phyloP scores from a whole-genome alignment of 768 basidiomycete genomes.

The Rhizopogon vesiculosus region DNA sequence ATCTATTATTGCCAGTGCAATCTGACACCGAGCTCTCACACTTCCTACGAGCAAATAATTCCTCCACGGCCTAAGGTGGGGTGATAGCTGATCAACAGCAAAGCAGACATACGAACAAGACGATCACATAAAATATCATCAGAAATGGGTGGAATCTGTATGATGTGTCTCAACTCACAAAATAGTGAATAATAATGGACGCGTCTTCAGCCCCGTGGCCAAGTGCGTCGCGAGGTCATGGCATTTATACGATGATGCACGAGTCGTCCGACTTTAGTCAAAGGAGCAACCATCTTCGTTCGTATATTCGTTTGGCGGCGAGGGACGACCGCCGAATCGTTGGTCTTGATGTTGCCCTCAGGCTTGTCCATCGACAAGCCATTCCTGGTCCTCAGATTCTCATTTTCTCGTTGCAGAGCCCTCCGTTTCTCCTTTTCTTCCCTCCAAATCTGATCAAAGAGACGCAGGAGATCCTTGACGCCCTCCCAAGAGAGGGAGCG shows the following conservation, averaged over 20 bases:
- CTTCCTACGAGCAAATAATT: no score
- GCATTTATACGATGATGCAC: conserved; percentile 25
- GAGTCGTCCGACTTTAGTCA: conserved; percentile 10
- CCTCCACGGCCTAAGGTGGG: no score
- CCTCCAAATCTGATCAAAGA: conserved; percentile 36
- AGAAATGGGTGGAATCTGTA: background rate
- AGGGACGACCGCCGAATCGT: no score
- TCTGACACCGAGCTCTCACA: no score
- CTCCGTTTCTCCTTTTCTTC: conserved; percentile 38
- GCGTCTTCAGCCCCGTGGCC: no score
- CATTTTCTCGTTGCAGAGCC: conserved; percentile 39
- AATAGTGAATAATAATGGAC: no score
- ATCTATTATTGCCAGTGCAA: no score
- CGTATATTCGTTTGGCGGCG: no score
- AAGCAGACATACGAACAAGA: no score
- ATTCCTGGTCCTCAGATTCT: conserved; percentile 45
- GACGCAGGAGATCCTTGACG: conserved; percentile 39
- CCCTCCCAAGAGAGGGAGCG: conserved; percentile 37
- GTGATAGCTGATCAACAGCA: no score
- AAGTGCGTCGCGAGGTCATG: background rate
- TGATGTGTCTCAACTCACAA: background rate
- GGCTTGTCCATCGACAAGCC: conserved; percentile 34
- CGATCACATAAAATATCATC: no score
- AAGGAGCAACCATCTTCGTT: no score
- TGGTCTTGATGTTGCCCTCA: conserved; percentile 9